phyloP scores from a whole-genome alignment of 192 early-diverging fungal species.

The Haplosporangium gracile region DNA sequence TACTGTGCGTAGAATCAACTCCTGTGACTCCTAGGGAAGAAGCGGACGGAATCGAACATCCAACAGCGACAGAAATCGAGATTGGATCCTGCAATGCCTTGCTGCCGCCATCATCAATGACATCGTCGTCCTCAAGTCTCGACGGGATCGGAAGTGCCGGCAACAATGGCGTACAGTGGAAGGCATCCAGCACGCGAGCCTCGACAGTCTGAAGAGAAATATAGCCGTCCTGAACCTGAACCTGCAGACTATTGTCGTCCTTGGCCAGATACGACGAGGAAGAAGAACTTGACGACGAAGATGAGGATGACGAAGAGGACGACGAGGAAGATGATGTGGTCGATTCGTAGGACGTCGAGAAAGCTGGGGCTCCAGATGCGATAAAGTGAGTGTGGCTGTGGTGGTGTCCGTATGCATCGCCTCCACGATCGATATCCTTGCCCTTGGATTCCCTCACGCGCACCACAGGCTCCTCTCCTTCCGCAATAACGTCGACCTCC shows the following conservation, averaged over 20 bases:
- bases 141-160: conserved; percentile 49
- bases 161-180: conserved; percentile 18
- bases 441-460: conserved; percentile 31
- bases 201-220: conserved; percentile 7
- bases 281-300: conserved; percentile 5
- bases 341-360: conserved; percentile 18
- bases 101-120: not conserved
- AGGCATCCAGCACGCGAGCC: not conserved
- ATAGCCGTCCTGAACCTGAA: conserved; percentile 17
- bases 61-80: not conserved
- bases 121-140: not conserved
- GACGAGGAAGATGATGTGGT: conserved; percentile 25
- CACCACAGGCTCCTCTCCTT: not conserved
- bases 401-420: not conserved
- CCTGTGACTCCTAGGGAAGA: not conserved
- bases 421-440: conserved; percentile 38
- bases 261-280: conserved; percentile 5
- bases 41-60: not conserved
- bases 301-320: conserved; percentile 16
- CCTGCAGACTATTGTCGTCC: not conserved
- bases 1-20: too few relatives aligned
- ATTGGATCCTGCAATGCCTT: not conserved
- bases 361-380: not conserved
- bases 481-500: not conserved
- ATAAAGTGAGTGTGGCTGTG: not conserved